phyloP scores from a whole-genome alignment of 1,139 yeast genomes.

The Yamadazyma membranifaciens region DNA sequence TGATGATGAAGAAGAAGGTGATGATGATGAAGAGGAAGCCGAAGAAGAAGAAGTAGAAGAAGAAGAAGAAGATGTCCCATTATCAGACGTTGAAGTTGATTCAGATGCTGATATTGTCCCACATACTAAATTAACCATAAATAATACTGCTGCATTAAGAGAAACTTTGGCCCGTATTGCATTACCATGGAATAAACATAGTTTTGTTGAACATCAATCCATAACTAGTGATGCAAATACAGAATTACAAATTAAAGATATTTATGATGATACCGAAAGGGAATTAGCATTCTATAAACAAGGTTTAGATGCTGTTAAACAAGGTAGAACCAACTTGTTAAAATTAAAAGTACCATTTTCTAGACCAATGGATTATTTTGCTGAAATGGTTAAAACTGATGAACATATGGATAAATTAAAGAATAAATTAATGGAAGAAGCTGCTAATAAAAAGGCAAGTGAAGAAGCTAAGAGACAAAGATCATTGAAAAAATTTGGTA shows the following conservation, averaged over 20 bases:
- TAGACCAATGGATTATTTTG: constrained; percentile 94
- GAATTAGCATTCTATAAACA: constrained; percentile 78
- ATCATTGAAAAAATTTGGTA: constrained; percentile 93
- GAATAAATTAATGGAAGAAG: constrained; percentile 77
- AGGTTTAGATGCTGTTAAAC: constrained; percentile 79
- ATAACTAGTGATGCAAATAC: constrained; percentile 60
- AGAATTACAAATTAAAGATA: constrained; percentile 73
- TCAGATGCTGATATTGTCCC: constrained; percentile 90
- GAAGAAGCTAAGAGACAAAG: constrained; percentile 95
- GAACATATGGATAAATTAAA: constrained; percentile 97
- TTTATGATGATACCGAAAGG: constrained; percentile 90
- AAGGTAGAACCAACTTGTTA: constrained; percentile 64
- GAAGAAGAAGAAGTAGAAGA: constrained; percentile 43
- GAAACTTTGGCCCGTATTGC: constrained; percentile 67
- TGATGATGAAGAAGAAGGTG: constrained; percentile 44
- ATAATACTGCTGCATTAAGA: constrained; percentile 67
- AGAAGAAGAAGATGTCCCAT: constrained; percentile 64
- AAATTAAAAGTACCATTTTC: constrained; percentile 80
- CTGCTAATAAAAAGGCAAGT: constrained; percentile 86
- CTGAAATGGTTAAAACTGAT: constrained; percentile 97
- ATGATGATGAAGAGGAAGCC: constrained; percentile 44
- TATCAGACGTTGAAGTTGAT: constrained; percentile 77
- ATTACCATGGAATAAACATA: constrained; percentile 67
- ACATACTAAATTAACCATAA: constrained; percentile 79
- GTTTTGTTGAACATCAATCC: constrained; percentile 83